These are phyloP conservation scores for Cyberlindnera petersonii DNA, from an alignment of 805 yeast genomes.

Conservation along the genomic window DNA sequence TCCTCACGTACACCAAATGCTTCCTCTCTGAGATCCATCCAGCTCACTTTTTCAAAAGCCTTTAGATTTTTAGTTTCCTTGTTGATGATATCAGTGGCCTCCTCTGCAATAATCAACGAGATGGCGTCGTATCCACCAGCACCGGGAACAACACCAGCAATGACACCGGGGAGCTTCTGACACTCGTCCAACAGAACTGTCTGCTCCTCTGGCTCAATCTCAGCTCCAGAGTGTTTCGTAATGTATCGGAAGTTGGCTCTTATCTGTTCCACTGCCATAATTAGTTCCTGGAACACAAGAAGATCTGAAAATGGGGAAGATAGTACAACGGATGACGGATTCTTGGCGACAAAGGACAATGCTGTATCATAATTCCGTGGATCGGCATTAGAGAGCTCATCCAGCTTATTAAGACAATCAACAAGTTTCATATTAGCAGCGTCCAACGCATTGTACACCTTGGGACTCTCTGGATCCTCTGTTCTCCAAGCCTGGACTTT, in stretches of 20 bases:
- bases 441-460: slow-evolving; percentile 54
- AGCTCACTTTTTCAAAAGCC: slow-evolving; percentile 46
- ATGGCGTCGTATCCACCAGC: slow-evolving; percentile 98
- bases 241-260: slow-evolving; percentile 56
- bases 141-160: slow-evolving; percentile 98
- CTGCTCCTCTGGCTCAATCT: slow-evolving; percentile 82
- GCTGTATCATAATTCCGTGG: slow-evolving; percentile 35
- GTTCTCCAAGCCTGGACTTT: slow-evolving; percentile 67
- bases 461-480: slow-evolving; percentile 45
- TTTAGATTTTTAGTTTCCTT: slow-evolving; percentile 26
- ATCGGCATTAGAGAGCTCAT: slow-evolving; percentile 28
- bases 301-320: slow-evolving; percentile 2
- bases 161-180: slow-evolving; percentile 58
- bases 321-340: slow-evolving; percentile 12
- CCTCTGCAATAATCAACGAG: slow-evolving; percentile 58
- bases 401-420: slow-evolving; percentile 40
- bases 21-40: slow-evolving; percentile 68
- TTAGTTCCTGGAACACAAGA: slow-evolving; percentile 33
- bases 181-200: slow-evolving; percentile 63
- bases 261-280: slow-evolving; percentile 43
- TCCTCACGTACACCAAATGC: slow-evolving; percentile 54
- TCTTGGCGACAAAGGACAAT: slow-evolving; percentile 18
- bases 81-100: slow-evolving; percentile 34
- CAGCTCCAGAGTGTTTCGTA: slow-evolving; percentile 68
- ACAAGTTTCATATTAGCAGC: slow-evolving; percentile 57